A percentile compares a stretch with the other conserved stretches of the same genome.
Evolutionary conservation across 1,284 basidiomycete genomes (phyloP).

Genomic region (Cryptococcus sp.): DNA sequence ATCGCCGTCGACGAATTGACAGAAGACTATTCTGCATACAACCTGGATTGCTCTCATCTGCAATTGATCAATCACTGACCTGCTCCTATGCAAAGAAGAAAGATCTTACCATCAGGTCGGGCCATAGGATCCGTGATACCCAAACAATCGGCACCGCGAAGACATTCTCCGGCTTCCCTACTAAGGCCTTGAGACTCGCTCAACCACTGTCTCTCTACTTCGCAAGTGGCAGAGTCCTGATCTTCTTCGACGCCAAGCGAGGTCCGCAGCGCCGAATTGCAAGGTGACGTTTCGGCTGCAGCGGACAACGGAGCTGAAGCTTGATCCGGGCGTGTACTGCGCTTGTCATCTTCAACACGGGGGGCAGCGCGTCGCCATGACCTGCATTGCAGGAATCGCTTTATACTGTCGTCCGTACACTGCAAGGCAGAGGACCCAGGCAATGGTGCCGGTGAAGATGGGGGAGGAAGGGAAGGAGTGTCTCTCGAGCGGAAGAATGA

Average conservation of each 20-base stretch:
- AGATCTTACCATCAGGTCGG: slow-evolving; percentile 6
- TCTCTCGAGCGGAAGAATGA: slow-evolving; percentile 2
- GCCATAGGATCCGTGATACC: slow-evolving; percentile 12
- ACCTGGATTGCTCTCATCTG: not conserved
- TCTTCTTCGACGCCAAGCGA: too few relatives aligned
- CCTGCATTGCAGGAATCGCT: slow-evolving; percentile 2
- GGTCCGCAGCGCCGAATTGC: not conserved
- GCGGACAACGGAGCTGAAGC: not conserved
- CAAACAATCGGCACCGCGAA: slow-evolving; percentile 15
- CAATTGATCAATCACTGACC: not conserved
- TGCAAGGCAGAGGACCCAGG: not conserved
- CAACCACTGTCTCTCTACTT: slow-evolving; percentile 5
- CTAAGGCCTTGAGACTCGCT: not conserved
- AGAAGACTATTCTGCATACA: not conserved
- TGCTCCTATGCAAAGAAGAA: not conserved
- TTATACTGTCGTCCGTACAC: not conserved
- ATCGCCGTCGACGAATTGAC: not conserved
- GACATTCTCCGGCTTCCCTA: slow-evolving; percentile 6
- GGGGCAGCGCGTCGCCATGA: not conserved
- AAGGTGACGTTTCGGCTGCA: not conserved
- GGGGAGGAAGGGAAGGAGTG: slow-evolving; percentile 2
- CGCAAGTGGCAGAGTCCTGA: too few relatives aligned
- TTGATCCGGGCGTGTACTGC: not conserved
- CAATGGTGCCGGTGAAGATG: slow-evolving; percentile 8
- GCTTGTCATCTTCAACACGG: accelerated